Conservation (phyloP, 768 basidiomycete genomes). For the Russula griseocarnosa region DNA sequence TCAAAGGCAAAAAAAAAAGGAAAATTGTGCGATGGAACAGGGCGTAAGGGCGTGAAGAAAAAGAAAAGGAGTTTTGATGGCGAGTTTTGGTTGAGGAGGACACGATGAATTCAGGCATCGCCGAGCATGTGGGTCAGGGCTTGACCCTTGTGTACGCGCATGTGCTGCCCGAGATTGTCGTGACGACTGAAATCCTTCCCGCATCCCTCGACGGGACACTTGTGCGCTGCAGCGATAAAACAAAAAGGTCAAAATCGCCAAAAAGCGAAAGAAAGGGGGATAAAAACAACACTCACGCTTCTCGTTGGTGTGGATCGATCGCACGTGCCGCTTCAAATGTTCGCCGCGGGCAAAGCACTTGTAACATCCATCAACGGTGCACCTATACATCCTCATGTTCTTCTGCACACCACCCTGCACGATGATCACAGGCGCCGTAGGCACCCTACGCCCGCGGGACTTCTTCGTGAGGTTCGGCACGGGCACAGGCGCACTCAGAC, state of each 20-base stretch:
- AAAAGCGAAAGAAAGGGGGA: slow-evolving; percentile 4
- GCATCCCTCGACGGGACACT: slow-evolving; percentile 75
- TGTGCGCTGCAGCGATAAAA: slow-evolving; percentile 52
- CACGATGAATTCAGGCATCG: slow-evolving; percentile 12
- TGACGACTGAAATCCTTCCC: slow-evolving; percentile 82
- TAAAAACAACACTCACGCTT: slow-evolving; percentile 76
- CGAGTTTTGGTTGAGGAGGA: slow-evolving; percentile 16
- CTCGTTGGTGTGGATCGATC: slow-evolving; percentile 88
- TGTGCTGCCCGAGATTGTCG: slow-evolving; percentile 86
- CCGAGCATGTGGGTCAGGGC: not conserved
- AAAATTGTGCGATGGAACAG: slow-evolving; percentile 1
- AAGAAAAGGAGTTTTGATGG: too few relatives aligned
- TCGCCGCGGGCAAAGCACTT: slow-evolving; percentile 87
- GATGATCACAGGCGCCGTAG: slow-evolving; percentile 42
- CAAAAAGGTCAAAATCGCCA: slow-evolving; percentile 17
- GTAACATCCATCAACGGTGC: slow-evolving; percentile 77
- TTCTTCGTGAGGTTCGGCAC: slow-evolving; percentile 79
- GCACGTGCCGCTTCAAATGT: slow-evolving; percentile 84
- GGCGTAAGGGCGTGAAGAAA: not conserved
- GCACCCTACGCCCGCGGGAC: slow-evolving; percentile 73
- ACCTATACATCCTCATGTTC: slow-evolving; percentile 49
- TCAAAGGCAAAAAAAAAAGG: not conserved
- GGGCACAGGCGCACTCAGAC: slow-evolving; percentile 56
- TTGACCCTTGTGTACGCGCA: slow-evolving; percentile 65
- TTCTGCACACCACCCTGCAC: slow-evolving; percentile 32